These are phyloP conservation scores for Pisolithus tinctorius DNA, from an alignment of 768 basidiomycete species.

Conservation along the genomic window DNA sequence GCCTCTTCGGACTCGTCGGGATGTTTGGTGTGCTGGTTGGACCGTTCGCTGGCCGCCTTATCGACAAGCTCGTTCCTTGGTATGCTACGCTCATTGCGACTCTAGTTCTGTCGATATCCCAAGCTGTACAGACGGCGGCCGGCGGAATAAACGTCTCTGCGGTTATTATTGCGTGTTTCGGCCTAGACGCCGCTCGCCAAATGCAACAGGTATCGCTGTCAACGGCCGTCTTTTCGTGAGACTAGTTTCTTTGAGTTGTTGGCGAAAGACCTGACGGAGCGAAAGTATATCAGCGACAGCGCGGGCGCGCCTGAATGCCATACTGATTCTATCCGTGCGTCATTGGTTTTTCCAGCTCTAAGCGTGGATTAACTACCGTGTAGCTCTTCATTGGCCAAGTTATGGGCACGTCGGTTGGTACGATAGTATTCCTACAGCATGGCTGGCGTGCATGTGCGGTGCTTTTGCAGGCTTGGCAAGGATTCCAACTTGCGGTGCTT, in stretches of 20 bases:
- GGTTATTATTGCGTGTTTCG: conserved; percentile 61
- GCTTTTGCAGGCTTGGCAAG: conserved; percentile 54
- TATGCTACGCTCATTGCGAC: conserved; percentile 59
- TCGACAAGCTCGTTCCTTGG: conserved; percentile 75
- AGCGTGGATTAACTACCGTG: neutral
- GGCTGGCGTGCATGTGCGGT: conserved; percentile 68
- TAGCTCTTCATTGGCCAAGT: conserved; percentile 74
- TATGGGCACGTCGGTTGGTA: conserved; percentile 72
- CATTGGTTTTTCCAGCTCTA: neutral
- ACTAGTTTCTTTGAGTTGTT: conserved; percentile 6
- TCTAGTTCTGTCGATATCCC: conserved; percentile 41
- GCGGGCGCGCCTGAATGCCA: conserved; percentile 68
- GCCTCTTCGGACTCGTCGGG: conserved; percentile 70
- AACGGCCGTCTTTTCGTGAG: conserved; percentile 44
- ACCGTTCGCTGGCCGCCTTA: conserved; percentile 59
- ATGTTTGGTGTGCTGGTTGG: conserved; percentile 64
- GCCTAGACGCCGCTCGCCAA: conserved; percentile 72
- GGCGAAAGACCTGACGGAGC: conserved; percentile 3
- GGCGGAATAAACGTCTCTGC: conserved; percentile 66
- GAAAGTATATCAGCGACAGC: conserved; percentile 36
- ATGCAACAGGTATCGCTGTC: conserved; percentile 63
- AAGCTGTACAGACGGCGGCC: conserved; percentile 59
- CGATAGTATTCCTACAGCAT: conserved; percentile 56
- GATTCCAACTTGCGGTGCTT: conserved; percentile 49
- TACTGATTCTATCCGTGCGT: conserved; percentile 62